phyloP scores from a whole-genome alignment of 495 filamentous ascomycete genomes.

The Penicillium steckii region DNA sequence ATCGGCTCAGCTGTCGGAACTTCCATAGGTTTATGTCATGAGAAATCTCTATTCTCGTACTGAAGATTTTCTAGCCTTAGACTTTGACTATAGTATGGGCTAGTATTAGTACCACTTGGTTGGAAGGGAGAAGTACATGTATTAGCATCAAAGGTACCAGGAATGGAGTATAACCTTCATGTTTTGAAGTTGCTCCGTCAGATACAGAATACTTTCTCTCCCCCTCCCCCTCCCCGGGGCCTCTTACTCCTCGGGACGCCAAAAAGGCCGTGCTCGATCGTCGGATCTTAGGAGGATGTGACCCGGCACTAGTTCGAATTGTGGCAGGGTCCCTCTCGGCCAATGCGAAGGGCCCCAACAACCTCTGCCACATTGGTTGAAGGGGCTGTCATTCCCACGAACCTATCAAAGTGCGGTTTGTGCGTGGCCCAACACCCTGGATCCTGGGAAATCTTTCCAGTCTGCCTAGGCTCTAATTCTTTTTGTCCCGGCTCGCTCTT shows the following conservation, averaged over 20 bases:
- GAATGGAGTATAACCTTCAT: background rate
- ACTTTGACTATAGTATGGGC: no score
- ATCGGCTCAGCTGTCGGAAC: conserved; percentile 18
- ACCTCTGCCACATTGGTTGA: background rate
- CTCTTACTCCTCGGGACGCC: background rate
- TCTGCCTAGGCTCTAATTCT: conserved; percentile 22
- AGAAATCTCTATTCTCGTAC: background rate
- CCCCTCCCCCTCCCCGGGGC: background rate
- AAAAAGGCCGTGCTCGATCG: conserved; percentile 16
- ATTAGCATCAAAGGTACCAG: background rate
- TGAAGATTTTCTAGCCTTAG: background rate
- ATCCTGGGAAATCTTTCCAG: conserved; percentile 18
- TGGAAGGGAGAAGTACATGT: conserved; percentile 2
- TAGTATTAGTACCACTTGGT: no score
- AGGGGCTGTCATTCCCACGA: conserved; percentile 6
- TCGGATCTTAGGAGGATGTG: conserved; percentile 24
- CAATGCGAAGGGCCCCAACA: conserved; percentile 11
- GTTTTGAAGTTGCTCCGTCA: no score
- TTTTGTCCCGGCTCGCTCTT: background rate
- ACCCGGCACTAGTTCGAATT: conserved; percentile 19
- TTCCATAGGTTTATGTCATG: conserved; percentile 3
- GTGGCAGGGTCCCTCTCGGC: conserved; percentile 13
- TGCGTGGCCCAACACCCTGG: conserved; percentile 30
- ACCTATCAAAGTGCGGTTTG: conserved; percentile 26
- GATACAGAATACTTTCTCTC: background rate